phyloP scores from a whole-genome alignment of 257 asterid genomes.

The Solanum virginianum region DNA sequence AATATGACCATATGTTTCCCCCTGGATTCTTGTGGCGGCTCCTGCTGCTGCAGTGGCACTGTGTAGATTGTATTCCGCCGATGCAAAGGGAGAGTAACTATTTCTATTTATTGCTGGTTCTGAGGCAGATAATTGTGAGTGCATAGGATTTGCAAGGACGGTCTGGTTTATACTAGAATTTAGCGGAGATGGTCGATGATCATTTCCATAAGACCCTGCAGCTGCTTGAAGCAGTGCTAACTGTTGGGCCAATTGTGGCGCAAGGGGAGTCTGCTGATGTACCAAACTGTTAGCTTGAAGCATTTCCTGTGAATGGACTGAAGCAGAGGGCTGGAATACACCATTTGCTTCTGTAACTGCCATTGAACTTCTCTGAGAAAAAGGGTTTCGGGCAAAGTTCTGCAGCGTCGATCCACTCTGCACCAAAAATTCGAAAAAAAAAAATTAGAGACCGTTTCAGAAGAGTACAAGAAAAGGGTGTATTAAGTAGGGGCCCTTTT shows the following conservation, averaged over 20 bases:
- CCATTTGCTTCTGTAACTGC: conserved; percentile 12
- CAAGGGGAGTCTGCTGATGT: conserved; percentile 14
- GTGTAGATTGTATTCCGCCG: conserved; percentile 17
- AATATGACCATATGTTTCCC: conserved; percentile 9
- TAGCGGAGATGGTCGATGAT: conserved; percentile 20
- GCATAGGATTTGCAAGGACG: conserved; percentile 7
- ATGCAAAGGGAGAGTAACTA: conserved; percentile 15
- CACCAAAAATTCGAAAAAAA: conserved; percentile 9
- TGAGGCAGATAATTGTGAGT: conserved; percentile 26
- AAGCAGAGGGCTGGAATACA: conserved; percentile 2
- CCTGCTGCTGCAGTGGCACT: conserved; percentile 2
- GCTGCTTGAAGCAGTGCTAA: conserved; percentile 13
- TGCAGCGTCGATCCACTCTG: conserved; percentile 61
- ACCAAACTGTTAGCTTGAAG: conserved; percentile 1
- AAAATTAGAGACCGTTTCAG: neutral
- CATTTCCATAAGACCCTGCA: neutral
- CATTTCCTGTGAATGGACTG: conserved; percentile 6
- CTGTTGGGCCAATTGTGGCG: conserved; percentile 20
- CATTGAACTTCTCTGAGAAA: conserved; percentile 39
- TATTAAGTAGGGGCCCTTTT: neutral
- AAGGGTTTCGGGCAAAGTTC: conserved; percentile 67
- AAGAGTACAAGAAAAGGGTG: neutral
- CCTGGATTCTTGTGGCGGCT: conserved; percentile 4
- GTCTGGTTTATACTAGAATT: conserved; percentile 16
- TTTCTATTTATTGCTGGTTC: conserved; percentile 25